Evolutionary conservation across 2,329 filamentous ascomycete species (phyloP).

Genomic region (Ustulina deusta): DNA sequence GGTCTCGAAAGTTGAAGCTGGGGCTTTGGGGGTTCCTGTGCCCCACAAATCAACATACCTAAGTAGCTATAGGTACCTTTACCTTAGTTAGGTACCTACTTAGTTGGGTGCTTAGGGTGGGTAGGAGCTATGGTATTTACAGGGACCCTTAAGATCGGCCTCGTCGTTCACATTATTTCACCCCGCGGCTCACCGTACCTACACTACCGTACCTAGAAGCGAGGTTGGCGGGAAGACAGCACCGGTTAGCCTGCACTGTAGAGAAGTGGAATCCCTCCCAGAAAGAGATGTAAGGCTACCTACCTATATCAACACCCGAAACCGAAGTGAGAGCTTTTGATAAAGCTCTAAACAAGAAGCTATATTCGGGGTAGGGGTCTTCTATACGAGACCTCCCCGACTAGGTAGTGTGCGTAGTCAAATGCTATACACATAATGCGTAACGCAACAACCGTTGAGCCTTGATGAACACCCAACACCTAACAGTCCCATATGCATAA

Average conservation of each 20-base stretch:
- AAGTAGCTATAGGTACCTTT: no score
- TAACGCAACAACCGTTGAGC: slow-evolving; percentile 21
- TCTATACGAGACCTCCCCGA: slow-evolving; percentile 2
- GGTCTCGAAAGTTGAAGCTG: slow-evolving; percentile 18
- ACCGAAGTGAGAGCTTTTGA: background rate
- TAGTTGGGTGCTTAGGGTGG: background rate
- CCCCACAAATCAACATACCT: no score
- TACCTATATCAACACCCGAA: no score
- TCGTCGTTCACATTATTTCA: no score
- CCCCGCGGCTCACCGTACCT: background rate
- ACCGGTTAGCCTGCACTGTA: background rate
- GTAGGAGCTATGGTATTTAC: no score
- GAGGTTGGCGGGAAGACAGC: background rate
- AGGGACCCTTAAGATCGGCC: no score
- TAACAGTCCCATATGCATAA: slow-evolving; percentile 22
- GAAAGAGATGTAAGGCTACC: background rate
- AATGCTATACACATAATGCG: slow-evolving; percentile 11
- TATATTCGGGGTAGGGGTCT: background rate
- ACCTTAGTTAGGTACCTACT: background rate
- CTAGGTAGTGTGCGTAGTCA: background rate
- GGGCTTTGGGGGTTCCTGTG: background rate
- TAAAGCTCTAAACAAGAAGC: background rate
- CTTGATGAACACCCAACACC: slow-evolving; percentile 28
- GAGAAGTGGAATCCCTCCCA: background rate
- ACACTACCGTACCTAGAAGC: no score